Conservation (phyloP, 306 rosid genomes). For the Sechiopsis laciniata region DNA sequence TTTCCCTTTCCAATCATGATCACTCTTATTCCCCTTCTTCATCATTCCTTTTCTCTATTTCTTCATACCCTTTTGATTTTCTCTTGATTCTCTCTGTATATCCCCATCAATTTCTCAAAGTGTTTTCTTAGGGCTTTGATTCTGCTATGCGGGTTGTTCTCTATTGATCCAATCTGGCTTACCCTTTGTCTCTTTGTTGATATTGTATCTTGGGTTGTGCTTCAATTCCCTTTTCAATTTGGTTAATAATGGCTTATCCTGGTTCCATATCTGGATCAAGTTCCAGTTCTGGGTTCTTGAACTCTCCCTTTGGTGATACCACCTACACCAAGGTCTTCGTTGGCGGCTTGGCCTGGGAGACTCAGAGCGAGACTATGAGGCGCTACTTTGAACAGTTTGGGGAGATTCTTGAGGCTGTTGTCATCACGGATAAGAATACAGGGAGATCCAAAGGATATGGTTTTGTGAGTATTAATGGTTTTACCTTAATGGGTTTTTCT, state of each 20-base stretch:
- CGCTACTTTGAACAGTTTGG: constrained; percentile 78
- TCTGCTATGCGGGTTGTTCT: constrained; percentile 14
- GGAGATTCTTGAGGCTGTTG: constrained; percentile 91
- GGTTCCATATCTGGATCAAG: constrained; percentile 80
- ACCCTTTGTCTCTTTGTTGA: not conserved
- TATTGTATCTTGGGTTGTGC: not conserved
- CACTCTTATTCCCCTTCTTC: not conserved
- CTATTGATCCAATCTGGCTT: not conserved
- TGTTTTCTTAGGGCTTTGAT: constrained; percentile 17
- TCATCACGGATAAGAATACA: constrained; percentile 79
- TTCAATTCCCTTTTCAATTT: not conserved
- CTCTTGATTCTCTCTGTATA: not conserved
- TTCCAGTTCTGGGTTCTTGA: constrained; percentile 68
- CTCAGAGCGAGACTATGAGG: constrained; percentile 86
- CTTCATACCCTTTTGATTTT: not conserved
- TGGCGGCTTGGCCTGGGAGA: constrained; percentile 97
- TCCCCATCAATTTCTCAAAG: not conserved
- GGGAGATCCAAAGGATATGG: constrained; percentile 99
- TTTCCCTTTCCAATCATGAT: constrained; percentile 15
- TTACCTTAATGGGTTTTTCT: constrained; percentile 15
- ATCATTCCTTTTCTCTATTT: not conserved
- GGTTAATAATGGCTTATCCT: constrained; percentile 63
- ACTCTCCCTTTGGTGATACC: constrained; percentile 88
- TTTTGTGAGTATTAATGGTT: constrained; percentile 66
- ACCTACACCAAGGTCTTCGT: constrained; percentile 92